Percentiles rank a stretch among this genome's conserved stretches.
Evolutionary conservation across 2,329 filamentous ascomycete genomes (phyloP).

Genomic region (Zasmidium cellare): DNA sequence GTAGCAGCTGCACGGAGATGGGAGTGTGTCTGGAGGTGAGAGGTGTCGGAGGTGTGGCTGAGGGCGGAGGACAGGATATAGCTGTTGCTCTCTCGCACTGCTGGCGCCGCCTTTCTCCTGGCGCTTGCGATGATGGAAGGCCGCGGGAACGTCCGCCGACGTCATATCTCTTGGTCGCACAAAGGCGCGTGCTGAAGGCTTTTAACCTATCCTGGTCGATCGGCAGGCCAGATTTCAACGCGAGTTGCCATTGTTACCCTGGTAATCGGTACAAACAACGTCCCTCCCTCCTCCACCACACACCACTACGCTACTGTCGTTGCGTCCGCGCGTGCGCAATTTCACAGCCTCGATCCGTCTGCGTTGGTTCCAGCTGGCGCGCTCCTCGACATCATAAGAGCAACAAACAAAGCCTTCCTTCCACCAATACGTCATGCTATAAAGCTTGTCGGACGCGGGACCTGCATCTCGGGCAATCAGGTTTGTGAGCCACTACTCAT

Average conservation of each 20-base stretch:
- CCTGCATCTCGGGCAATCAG: background rate
- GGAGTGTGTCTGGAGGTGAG: background rate
- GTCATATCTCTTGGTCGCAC: background rate
- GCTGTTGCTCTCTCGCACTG: background rate
- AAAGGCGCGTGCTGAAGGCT: background rate
- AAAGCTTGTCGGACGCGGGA: background rate
- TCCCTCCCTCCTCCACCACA: no score
- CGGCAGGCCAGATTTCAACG: background rate
- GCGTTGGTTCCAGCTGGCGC: background rate
- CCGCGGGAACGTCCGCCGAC: background rate
- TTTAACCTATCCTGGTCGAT: background rate
- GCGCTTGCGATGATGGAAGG: no score
- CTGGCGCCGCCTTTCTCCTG: background rate
- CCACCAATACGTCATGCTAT: background rate
- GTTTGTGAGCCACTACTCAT: background rate
- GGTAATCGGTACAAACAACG: no score
- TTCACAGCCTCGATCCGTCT: background rate
- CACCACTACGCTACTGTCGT: background rate
- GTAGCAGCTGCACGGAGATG: background rate
- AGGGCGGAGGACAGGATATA: conserved; percentile 2
- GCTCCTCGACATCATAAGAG: background rate
- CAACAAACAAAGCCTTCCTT: background rate
- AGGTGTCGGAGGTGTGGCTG: background rate
- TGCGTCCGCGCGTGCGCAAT: background rate
- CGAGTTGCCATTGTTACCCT: background rate